These are phyloP conservation scores for Lactarius sp. DNA, from an alignment of 768 basidiomycete species.

Conservation along the genomic window DNA sequence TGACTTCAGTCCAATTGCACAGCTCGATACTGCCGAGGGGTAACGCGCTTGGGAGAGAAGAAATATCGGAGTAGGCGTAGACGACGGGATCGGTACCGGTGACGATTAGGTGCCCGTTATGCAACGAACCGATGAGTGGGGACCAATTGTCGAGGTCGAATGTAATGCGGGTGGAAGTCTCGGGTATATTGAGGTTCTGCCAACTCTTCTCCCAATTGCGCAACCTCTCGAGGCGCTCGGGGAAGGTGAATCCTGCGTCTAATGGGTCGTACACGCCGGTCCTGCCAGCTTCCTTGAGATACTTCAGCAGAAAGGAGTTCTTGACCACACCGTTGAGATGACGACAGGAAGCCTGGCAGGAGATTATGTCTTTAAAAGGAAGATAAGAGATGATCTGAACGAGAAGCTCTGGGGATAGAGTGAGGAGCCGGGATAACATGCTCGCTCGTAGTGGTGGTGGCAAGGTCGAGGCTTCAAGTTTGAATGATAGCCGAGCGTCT, in stretches of 20 bases:
- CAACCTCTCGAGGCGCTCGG: constrained; percentile 18
- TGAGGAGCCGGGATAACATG: constrained; percentile 11
- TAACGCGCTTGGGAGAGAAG: constrained; percentile 4
- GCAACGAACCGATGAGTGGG: constrained; percentile 21
- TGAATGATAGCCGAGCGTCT: no score
- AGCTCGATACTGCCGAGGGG: constrained; percentile 14
- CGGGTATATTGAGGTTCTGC: constrained; percentile 21
- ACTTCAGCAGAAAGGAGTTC: constrained; percentile 19
- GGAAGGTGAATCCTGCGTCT: constrained; percentile 13
- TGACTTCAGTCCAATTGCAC: constrained; percentile 14
- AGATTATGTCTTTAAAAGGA: constrained; percentile 17
- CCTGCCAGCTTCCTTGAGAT: constrained; percentile 21
- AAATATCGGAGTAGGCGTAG: constrained; percentile 19
- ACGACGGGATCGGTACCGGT: constrained; percentile 17
- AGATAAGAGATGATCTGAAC: constrained; percentile 23
- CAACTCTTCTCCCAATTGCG: constrained; percentile 19
- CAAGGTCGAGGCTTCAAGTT: no score
- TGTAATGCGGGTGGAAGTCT: constrained; percentile 10
- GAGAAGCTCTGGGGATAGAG: constrained; percentile 20
- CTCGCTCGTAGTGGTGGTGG: constrained; percentile 7
- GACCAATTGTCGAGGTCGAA: constrained; percentile 21
- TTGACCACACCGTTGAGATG: constrained; percentile 20
- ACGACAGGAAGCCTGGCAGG: constrained; percentile 19
- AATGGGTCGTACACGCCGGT: constrained; percentile 20
- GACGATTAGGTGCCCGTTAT: constrained; percentile 17